Base-by-base conservation (phyloP, 2,329 filamentous ascomycete species). In the Botrytis galanthina region DNA sequence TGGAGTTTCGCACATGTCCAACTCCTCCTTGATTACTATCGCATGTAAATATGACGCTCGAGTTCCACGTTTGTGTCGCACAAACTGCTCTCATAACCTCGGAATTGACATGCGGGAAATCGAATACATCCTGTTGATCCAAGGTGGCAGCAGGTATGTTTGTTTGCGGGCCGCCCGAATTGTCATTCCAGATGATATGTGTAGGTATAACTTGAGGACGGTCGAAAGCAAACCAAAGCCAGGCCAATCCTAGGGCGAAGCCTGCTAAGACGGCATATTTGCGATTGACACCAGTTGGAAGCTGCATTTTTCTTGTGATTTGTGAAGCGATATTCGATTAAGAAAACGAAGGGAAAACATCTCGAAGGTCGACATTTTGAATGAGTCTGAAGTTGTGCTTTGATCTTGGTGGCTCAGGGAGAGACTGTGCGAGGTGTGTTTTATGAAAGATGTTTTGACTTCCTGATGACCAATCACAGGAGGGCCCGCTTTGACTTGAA, bases 1-100 rank as follows among this genome's bases (percentile, higher is more conserved):
- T 83, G 75, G 83, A 82, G 73, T 83, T 83, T 42, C 83, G 79
- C 54, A 84, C 77, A 80, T 84, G 83, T 57, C 81, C 82, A 64
- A 84, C 79, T 39, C 82, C 82, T 51, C 83, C 83, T 46, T 81
- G 80, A 71, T 82, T 82, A 9, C 80, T 82, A 66, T 83, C 82
- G 76, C 83, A 84, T 44, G 78, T 83, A 70, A 84, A 84, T 2
- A 84, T 73, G 18, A 84, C 73, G 37, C 80, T 81, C 0, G 77
- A 75, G 22, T 82, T 81, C 74, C 83, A 84, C 1, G 76, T 61
- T n/a, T 75, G 78, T 22, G 78, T 77, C 1, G 77, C 76, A 70
- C 82, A 84, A 8, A 82, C 77, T 3, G 80, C 77, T 20, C 75
- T 78, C 16, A 84, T 80, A 0, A 82, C 80, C 39, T 74, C 70